Percentiles rank a stretch among this genome's conserved stretches.
These are phyloP conservation scores for Fusarium papillatum DNA, from an alignment of 2,329 filamentous ascomycete species.

Conservation along the genomic window DNA sequence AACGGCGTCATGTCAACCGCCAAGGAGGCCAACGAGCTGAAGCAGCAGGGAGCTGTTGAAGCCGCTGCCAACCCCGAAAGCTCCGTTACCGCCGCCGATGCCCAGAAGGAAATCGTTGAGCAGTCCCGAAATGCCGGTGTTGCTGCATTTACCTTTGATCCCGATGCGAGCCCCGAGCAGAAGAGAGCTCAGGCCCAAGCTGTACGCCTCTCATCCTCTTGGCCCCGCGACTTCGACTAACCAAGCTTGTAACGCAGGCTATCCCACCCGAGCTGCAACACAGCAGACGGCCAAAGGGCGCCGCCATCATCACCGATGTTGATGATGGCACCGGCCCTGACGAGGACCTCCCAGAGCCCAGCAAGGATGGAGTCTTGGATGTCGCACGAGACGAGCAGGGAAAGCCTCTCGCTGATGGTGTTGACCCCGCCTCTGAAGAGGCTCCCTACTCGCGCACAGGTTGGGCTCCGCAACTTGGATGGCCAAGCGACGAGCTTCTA, in stretches of 20 bases:
- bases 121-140: slow-evolving; percentile 86
- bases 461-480: slow-evolving; percentile 91
- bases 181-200: slow-evolving; percentile 85
- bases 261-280: slow-evolving; percentile 54
- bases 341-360: slow-evolving; percentile 84
- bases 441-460: slow-evolving; percentile 70
- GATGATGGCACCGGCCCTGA: slow-evolving; percentile 77
- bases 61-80: slow-evolving; percentile 80
- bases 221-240: slow-evolving; percentile 18
- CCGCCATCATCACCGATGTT: slow-evolving; percentile 84
- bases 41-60: slow-evolving; percentile 84
- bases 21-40: slow-evolving; percentile 72
- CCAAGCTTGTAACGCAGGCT: slow-evolving; percentile 43
- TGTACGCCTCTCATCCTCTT: slow-evolving; percentile 64
- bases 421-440: slow-evolving; percentile 66
- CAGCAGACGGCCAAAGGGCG: slow-evolving; percentile 64
- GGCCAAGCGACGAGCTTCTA: slow-evolving; percentile 68
- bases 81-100: slow-evolving; percentile 76
- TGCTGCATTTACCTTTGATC: slow-evolving; percentile 87
- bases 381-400: slow-evolving; percentile 63
- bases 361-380: slow-evolving; percentile 77
- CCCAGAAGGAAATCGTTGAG: slow-evolving; percentile 80
- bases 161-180: slow-evolving; percentile 84
- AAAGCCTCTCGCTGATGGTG: slow-evolving; percentile 62
- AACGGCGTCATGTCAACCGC: slow-evolving; percentile 50